A percentile compares a stretch with the other conserved stretches of the same genome.
phyloP scores from a whole-genome alignment of 345 rosid genomes.

The Citropsis articulata region DNA sequence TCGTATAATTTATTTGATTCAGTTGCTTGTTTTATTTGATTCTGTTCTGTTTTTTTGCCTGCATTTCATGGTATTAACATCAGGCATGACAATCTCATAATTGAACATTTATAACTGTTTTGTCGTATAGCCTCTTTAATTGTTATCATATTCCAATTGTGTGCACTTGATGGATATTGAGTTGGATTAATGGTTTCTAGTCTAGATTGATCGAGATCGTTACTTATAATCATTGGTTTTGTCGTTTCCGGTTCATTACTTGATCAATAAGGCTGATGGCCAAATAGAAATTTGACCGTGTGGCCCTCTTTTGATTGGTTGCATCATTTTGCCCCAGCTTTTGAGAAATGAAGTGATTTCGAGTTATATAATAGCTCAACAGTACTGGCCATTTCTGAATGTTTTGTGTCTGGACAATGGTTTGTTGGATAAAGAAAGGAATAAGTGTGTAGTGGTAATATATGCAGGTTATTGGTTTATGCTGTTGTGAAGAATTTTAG shows the following conservation, averaged over 20 bases:
- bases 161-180: neutral
- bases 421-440: neutral
- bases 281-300: neutral
- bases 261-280: neutral
- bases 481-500: neutral
- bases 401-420: neutral
- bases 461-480: neutral
- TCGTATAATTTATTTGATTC: neutral
- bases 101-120: neutral
- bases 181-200: neutral
- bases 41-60: neutral
- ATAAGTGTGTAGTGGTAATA: neutral
- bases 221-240: neutral
- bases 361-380: neutral
- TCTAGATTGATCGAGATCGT: neutral
- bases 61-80: neutral
- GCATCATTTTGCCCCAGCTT: neutral
- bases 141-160: neutral
- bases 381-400: neutral
- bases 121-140: neutral
- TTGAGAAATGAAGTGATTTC: neutral
- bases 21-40: conserved; percentile 1
- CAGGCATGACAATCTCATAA: neutral
- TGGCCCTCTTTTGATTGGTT: neutral
- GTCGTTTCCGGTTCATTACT: neutral